Evolutionary conservation across 306 rosid species (phyloP).

Genomic region (Styphnolobium japonicum): DNA sequence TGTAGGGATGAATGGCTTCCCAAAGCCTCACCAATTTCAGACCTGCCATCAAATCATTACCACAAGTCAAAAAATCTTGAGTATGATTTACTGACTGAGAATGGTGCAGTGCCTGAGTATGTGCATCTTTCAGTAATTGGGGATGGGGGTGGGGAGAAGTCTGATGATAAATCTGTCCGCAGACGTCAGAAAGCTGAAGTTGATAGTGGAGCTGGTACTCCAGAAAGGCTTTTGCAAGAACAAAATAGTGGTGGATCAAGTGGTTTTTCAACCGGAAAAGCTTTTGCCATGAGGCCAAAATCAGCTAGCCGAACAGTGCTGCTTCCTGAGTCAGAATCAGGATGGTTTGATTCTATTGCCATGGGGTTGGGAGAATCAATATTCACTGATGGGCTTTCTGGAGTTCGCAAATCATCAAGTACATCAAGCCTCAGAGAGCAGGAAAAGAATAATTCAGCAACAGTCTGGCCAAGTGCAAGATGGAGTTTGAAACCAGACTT

Average conservation of each 20-base stretch:
- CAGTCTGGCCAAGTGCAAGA: slow-evolving; percentile 57
- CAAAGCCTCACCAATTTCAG: slow-evolving; percentile 42
- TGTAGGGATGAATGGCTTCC: slow-evolving; percentile 48
- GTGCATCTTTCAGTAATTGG: slow-evolving; percentile 40
- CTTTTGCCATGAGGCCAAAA: slow-evolving; percentile 64
- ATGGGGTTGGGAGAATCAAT: slow-evolving; percentile 72
- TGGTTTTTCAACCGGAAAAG: slow-evolving; percentile 57
- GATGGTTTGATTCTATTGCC: slow-evolving; percentile 61
- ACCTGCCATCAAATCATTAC: slow-evolving; percentile 26
- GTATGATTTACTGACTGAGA: slow-evolving; percentile 48
- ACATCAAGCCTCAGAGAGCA: slow-evolving; percentile 72
- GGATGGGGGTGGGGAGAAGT: slow-evolving; percentile 53
- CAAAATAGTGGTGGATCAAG: slow-evolving; percentile 52
- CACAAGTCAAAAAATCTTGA: slow-evolving; percentile 39
- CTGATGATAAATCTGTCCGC: slow-evolving; percentile 74
- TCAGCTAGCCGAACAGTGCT: slow-evolving; percentile 56
- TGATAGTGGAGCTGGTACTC: slow-evolving; percentile 48
- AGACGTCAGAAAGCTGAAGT: slow-evolving; percentile 73
- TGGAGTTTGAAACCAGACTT: slow-evolving; percentile 76
- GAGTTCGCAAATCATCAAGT: slow-evolving; percentile 67
- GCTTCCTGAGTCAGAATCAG: slow-evolving; percentile 52
- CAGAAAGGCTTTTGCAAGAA: slow-evolving; percentile 55
- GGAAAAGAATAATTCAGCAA: slow-evolving; percentile 46
- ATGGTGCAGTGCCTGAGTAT: slow-evolving; percentile 38
- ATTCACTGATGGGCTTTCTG: slow-evolving; percentile 42